Base-by-base conservation (phyloP, 768 basidiomycete genomes). In the Russula foetens region DNA sequence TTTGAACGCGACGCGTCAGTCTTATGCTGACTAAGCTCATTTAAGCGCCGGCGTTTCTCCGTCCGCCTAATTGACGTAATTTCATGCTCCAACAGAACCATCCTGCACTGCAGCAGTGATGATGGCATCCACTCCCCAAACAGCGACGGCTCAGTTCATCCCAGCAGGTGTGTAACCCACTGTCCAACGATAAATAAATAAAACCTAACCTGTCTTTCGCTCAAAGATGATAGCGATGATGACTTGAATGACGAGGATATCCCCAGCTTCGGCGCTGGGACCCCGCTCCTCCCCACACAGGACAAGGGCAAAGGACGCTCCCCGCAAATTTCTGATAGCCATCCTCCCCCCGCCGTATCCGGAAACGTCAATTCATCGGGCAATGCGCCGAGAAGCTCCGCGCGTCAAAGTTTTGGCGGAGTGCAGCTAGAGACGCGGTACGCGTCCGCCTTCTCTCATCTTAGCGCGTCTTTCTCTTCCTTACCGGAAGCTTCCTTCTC, bases 401-500 rank as follows among this genome's bases (percentile, higher is more conserved):
- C 80, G 33, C 79, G 88, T 57, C 81, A 84, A 68, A 88, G 78
- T 3, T 76, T 94, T 12, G 93, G 91, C n/a, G 93, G 92, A 23
- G 79, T 97, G 50, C 84, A 82, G 67, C 85, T 93, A 2, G 95
- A 98, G 74, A 91, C 90, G 52, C 83, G 95, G 90, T 90, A 71
- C 47, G 81, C 69, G 21, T 63, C 21, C 17, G 4, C 19, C 33
- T 4, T 53, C 21, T 35, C 43, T 28, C 14, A 19, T 7, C 7
- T 17, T 15, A 29, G 41, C 48, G n/a, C 33, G 41, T 11, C n/a
- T 44, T 52, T 11, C 29, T n/a, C 26, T 45, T 31, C 7, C 55
- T 31, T 23, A 52, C 24, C 2, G 26, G 31, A 29, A 6, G 14
- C 12, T 17, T 26, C n/a, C 46, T 7, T n/a, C 38, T 52, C 8